Conservation (phyloP, 169 alveolate genomes). For the Amoebophrya sp. region DNA sequence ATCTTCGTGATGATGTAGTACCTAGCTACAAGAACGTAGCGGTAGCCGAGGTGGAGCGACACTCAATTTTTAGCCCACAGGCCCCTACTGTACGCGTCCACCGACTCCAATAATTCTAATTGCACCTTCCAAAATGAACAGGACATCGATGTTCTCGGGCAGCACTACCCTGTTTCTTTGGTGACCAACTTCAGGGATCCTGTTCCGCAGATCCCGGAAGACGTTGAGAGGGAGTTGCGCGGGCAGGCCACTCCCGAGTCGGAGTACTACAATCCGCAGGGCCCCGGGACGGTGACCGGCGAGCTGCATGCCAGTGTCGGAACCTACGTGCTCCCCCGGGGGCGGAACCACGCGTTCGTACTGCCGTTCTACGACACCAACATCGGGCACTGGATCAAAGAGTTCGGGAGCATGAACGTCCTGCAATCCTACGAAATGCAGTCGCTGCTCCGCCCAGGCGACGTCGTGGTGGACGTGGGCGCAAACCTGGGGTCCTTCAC, state of each 20-base stretch:
- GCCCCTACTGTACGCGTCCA: no score
- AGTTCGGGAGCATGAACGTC: conserved; percentile 32
- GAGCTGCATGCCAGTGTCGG: background rate
- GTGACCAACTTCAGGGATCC: background rate
- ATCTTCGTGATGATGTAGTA: no score
- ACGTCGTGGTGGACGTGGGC: conserved; percentile 31
- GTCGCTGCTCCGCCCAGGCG: conserved; percentile 20
- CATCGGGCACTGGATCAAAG: conserved; percentile 33
- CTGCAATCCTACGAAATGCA: conserved; percentile 26
- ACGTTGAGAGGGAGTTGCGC: background rate
- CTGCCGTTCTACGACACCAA: conserved; percentile 35
- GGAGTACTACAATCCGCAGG: background rate
- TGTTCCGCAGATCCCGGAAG: background rate
- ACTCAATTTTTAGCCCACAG: no score
- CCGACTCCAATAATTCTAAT: no score
- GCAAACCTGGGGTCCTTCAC: conserved; percentile 28
- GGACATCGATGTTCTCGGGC: background rate
- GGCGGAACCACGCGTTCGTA: conserved; percentile 21
- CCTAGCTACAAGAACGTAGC: no score
- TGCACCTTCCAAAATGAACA: no score
- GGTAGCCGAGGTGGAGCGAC: no score
- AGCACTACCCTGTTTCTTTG: background rate
- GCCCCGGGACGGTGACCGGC: background rate
- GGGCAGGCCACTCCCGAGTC: background rate
- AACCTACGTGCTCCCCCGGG: background rate